Evolutionary conservation across 1,139 yeast species (phyloP), one percentile per base, ranked within the genome.

Genomic region (Trichomonascaceae sp.): DNA sequence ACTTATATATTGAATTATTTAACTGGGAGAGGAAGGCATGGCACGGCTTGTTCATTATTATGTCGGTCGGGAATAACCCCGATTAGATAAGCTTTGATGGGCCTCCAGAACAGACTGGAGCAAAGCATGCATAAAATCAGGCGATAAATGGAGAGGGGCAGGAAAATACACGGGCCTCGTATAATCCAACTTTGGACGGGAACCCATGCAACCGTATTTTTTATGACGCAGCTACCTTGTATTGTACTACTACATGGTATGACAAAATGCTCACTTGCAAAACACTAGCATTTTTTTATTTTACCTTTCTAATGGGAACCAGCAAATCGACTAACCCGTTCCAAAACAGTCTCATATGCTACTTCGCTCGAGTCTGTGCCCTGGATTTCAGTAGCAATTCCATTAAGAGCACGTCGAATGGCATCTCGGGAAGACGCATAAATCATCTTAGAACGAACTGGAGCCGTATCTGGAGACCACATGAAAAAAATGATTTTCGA

Each of bases 401-500:
- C 99, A 72, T 87, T 91, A 70, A 93, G 81, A 50, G 99, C 93
- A 76, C 96, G 89, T 81, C 98, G 93, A 70, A 93, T 82, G 53
- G 98, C 96, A 67, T 93, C 99, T 78, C 90, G 91, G 60, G 98
- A 91, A 10, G 97, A 84, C 51, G 99, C 98, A 78, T 90, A 91
- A 59, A 91, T 87, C 99, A 93, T 95, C 85, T 93, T 93, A 66
- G 95, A 74, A 66, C 69, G 87, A 67, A 95, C 84, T 59, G 95
- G 89, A 53, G 98, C 96, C 59, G 95, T 87, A 72, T 95, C 99
- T 67, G 99, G 99, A 60, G 97, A 84, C 99, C 99, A 93, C 63
- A 95, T 86, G 79, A 74, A 87, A 76, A 93, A 93, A 58, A 91
- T 85, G 67, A 93, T 87, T 81, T 93, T 93, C 69, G 91, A 85